Evolutionary conservation across 164 flowering plant genomes (phyloP).

Genomic region (Tetrastigma voinierianum): DNA sequence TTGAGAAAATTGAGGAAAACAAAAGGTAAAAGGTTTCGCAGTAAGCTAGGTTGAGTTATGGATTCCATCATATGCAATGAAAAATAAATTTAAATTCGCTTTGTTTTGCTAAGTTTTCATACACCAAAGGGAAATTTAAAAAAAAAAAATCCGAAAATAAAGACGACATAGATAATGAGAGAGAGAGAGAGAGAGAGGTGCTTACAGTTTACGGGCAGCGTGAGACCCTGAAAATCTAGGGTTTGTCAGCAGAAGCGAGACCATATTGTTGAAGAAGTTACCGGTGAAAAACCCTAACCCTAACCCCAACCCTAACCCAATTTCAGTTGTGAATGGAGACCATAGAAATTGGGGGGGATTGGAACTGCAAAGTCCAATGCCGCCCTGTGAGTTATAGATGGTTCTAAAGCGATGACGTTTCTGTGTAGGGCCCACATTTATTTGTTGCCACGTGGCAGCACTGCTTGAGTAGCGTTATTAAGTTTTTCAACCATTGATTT

Average conservation of each 20-base stretch:
- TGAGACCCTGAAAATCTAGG: constrained; percentile 24
- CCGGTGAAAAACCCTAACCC: neutral
- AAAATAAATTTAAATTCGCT: no score
- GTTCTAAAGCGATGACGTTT: neutral
- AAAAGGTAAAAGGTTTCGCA: neutral
- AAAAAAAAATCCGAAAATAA: no score
- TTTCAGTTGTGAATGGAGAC: neutral
- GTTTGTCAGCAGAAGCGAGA: constrained; percentile 23
- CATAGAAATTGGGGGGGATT: neutral
- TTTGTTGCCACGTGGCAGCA: no score
- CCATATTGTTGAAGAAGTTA: constrained; percentile 12
- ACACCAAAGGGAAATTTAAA: no score
- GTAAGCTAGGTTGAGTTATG: no score
- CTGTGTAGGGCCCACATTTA: no score
- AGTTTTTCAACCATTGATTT: no score
- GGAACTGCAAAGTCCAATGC: neutral
- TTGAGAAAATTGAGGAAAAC: neutral
- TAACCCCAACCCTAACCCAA: neutral
- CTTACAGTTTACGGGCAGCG: constrained; percentile 27
- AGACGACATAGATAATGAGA: neutral
- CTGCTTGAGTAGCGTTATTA: no score
- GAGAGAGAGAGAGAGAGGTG: constrained; percentile 11
- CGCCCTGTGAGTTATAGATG: neutral
- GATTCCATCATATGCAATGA: no score
- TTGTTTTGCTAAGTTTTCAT: no score